A percentile compares a stretch with the other conserved stretches of the same genome.
phyloP scores from a whole-genome alignment of 441 rosid genomes.

The Adansonia gregorii region DNA sequence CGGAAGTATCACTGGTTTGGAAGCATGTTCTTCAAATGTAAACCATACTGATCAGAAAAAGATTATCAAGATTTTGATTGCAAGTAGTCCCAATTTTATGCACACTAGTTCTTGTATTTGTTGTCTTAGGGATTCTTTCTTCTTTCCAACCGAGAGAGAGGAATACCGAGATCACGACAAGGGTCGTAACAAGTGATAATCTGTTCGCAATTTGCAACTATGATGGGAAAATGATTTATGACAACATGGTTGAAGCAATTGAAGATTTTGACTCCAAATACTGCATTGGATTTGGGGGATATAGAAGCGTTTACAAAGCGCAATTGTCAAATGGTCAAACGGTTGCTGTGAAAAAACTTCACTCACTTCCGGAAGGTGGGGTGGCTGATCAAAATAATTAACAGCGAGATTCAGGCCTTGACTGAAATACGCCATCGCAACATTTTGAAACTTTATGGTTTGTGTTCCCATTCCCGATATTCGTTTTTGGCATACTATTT shows the following conservation, averaged over 20 bases:
- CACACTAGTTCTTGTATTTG: background rate
- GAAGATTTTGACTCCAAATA: slow-evolving; percentile 10
- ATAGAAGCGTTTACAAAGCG: background rate
- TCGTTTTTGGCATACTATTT: background rate
- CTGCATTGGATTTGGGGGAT: background rate
- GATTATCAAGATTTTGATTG: background rate
- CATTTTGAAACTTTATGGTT: background rate
- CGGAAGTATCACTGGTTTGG: background rate
- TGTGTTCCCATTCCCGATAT: background rate
- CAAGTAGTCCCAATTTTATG: background rate
- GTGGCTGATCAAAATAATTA: background rate
- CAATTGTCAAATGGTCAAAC: background rate
- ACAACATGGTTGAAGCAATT: slow-evolving; percentile 8
- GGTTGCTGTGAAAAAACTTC: slow-evolving; percentile 4
- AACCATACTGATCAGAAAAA: background rate
- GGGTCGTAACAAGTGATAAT: background rate
- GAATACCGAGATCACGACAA: background rate
- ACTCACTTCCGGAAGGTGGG: slow-evolving; percentile 15
- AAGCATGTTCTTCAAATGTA: background rate
- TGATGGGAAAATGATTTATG: background rate
- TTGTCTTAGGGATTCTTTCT: slow-evolving; percentile 7
- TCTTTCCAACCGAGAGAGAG: background rate
- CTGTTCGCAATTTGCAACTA: background rate
- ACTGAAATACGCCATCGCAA: slow-evolving; percentile 8
- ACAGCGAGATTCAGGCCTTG: background rate